Evolutionary conservation across 106 monocot genomes (phyloP).

Genomic region (Posidonia australis): DNA sequence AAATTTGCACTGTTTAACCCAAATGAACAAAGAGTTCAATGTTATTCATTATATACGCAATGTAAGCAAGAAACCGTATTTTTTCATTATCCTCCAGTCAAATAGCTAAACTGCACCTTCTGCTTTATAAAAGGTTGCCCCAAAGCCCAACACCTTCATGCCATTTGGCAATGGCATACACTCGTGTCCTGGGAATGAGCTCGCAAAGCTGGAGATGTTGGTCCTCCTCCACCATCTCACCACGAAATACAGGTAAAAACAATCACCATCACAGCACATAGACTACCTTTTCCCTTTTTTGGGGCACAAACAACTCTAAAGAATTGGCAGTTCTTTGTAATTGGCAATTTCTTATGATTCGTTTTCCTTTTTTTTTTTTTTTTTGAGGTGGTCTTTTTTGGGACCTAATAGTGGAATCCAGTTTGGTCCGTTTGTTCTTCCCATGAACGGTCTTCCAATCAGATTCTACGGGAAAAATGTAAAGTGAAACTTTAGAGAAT

Average conservation of each 20-base stretch:
- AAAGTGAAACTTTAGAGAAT: neutral
- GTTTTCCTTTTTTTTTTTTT: neutral
- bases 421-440: conserved; percentile 45
- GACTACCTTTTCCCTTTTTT: neutral
- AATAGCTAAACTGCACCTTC: too few relatives aligned
- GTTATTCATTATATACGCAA: too few relatives aligned
- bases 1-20: too few relatives aligned
- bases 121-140: conserved; percentile 31
- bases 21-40: too few relatives aligned
- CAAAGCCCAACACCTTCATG: conserved; percentile 83
- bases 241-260: conserved; percentile 69
- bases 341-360: neutral
- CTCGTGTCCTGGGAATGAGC: conserved; percentile 84
- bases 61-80: too few relatives aligned
- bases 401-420: conserved; percentile 28
- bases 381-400: conserved; percentile 35
- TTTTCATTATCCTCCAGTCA: too few relatives aligned
- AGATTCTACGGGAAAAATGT: conserved; percentile 13
- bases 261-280: neutral
- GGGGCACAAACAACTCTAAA: too few relatives aligned
- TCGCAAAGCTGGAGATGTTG: conserved; percentile 89
- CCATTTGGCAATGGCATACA: conserved; percentile 88
- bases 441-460: conserved; percentile 36
- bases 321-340: neutral
- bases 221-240: conserved; percentile 93